Evolutionary conservation across 768 basidiomycete genomes (phyloP), one percentile per base, ranked within the genome.

Genomic region (Phanerodontia chrysosporium): DNA sequence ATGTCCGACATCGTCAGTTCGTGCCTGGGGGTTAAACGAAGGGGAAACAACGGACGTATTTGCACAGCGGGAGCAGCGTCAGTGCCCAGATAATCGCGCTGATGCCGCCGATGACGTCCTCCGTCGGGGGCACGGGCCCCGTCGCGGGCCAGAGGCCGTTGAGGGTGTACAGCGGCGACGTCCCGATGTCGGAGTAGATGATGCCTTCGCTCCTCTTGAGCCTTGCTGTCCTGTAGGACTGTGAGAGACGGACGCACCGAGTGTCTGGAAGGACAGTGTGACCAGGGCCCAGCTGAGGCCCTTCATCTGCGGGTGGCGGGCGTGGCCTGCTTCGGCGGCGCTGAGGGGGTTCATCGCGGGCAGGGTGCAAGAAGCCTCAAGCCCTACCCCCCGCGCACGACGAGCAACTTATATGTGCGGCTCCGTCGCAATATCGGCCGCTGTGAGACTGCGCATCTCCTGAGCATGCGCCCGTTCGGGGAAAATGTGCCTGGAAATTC

Each of bases 51-150:
- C 80, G 22, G 62, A 82, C 85, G 65, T 87, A 88, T 85, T 87
- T 88, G 25, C 83, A 39, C 49, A 86, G 67, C 0, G 86, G 85
- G 21, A 86, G 64, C 25, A 87, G 71, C 0, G 83, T 83, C 32
- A 89, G 67, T 2, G 84, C 70, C 86, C 85, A 88, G 35, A 88
- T 65, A 58, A 88, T 86, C 21, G 84, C 83, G 58, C 80, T 82
- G 48, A 87, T 62, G 4, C 80, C 81, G 0, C 86, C 86, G 52
- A 89, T 81, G 16, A 86, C 70, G 65, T 87, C 86, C 59, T 89
- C 86, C 54, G 73, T 63, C 0, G 78, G 70, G 0, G 86, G 86
- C 0, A 74, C 66, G 14, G 76, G 74, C 0, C 80, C 80, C 4
- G 64, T 56, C 1, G 80, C 39, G 2, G 83, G 76, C 81, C 83